Evolutionary conservation across 768 basidiomycete genomes (phyloP).

Genomic region (Lactifluus rugatus): DNA sequence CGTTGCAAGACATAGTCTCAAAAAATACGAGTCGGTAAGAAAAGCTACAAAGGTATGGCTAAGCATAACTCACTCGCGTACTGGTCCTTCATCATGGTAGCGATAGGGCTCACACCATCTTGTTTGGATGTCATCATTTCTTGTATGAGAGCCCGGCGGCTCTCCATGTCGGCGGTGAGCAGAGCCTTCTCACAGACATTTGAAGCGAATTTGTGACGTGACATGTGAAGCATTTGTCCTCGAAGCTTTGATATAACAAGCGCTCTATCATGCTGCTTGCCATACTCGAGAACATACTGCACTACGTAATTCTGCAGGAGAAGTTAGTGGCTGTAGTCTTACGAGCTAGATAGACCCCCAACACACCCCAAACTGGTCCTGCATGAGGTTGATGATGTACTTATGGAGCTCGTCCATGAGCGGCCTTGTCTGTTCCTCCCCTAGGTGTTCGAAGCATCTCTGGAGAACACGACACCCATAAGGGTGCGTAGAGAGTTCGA

Average conservation of each 20-base stretch:
- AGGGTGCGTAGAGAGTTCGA: conserved; percentile 75
- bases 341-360: not conserved
- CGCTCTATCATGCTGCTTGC: conserved; percentile 56
- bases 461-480: conserved; percentile 95
- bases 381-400: conserved; percentile 63
- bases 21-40: conserved; percentile 5
- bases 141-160: conserved; percentile 61
- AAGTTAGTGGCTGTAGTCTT: conserved; percentile 17
- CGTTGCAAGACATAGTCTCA: conserved; percentile 82
- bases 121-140: conserved; percentile 63
- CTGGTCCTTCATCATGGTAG: conserved; percentile 78
- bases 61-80: conserved; percentile 60
- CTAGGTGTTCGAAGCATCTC: conserved; percentile 79
- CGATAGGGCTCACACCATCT: conserved; percentile 57
- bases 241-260: conserved; percentile 58
- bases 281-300: conserved; percentile 84
- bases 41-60: not conserved
- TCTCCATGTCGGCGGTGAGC: conserved; percentile 50
- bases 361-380: conserved; percentile 84
- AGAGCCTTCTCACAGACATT: conserved; percentile 94
- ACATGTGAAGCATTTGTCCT: conserved; percentile 70
- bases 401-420: conserved; percentile 78
- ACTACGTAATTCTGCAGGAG: conserved; percentile 78
- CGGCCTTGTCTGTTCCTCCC: conserved; percentile 52
- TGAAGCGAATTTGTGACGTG: conserved; percentile 87